Percentiles rank a stretch among this genome's conserved stretches.
Evolutionary conservation across 2,329 filamentous ascomycete genomes (phyloP).

Genomic region (Lithohypha guttulata): DNA sequence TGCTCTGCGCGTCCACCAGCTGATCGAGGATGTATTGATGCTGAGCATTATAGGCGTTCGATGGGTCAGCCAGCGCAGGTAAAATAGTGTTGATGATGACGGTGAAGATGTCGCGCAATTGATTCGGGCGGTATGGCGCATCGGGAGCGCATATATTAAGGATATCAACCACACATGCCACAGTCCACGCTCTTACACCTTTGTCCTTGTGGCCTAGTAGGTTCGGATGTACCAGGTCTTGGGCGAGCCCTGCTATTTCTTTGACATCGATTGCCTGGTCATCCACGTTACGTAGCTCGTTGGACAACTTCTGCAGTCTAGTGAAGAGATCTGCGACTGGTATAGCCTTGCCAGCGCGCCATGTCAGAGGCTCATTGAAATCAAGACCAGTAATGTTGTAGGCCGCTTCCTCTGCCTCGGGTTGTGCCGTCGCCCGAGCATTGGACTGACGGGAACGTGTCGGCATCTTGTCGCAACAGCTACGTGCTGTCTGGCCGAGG

Average conservation of each 20-base stretch:
- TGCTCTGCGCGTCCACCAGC: conserved; percentile 85
- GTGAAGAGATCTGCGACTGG: conserved; percentile 69
- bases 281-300: conserved; percentile 74
- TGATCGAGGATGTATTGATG: conserved; percentile 86
- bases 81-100: conserved; percentile 76
- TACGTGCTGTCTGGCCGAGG: neutral
- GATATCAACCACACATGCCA: conserved; percentile 85
- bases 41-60: conserved; percentile 82
- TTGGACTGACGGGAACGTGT: conserved; percentile 12
- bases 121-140: conserved; percentile 80
- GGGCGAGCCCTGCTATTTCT: conserved; percentile 74
- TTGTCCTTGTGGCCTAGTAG: conserved; percentile 84
- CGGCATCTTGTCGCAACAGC: conserved; percentile 16
- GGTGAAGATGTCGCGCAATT: conserved; percentile 93
- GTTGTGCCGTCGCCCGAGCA: conserved; percentile 11
- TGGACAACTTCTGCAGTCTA: conserved; percentile 67
- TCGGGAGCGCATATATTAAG: conserved; percentile 86
- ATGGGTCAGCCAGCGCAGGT: conserved; percentile 73
- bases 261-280: conserved; percentile 75
- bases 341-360: conserved; percentile 85
- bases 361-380: conserved; percentile 80
- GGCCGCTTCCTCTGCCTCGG: conserved; percentile 11
- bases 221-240: conserved; percentile 71
- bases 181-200: conserved; percentile 79
- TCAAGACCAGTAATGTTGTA: conserved; percentile 39